These are phyloP conservation scores for Mycogone perniciosa DNA, from an alignment of 2,329 filamentous ascomycete genomes.

Conservation along the genomic window DNA sequence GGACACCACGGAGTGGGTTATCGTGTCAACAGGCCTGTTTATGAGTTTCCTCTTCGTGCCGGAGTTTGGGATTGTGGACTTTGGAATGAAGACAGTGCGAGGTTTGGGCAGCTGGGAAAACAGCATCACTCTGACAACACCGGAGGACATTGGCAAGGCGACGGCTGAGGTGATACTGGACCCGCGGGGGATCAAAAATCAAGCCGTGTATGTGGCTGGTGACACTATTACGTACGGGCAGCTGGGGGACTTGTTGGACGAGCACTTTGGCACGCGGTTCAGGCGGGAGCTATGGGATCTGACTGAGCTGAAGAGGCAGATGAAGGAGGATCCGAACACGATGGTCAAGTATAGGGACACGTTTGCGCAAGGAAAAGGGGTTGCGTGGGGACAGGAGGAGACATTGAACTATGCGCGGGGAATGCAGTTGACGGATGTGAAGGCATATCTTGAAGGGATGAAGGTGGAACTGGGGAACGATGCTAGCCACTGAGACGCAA, in stretches of 20 bases:
- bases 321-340: slow-evolving; percentile 38
- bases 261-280: slow-evolving; percentile 33
- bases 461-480: slow-evolving; percentile 11
- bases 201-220: slow-evolving; percentile 54
- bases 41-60: slow-evolving; percentile 62
- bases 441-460: slow-evolving; percentile 29
- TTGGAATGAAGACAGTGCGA: slow-evolving; percentile 34
- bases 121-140: slow-evolving; percentile 54
- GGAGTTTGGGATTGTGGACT: slow-evolving; percentile 57
- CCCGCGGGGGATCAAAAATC: slow-evolving; percentile 26
- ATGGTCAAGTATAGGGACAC: slow-evolving; percentile 56
- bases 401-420: slow-evolving; percentile 48
- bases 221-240: slow-evolving; percentile 54
- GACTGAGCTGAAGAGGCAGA: slow-evolving; percentile 36
- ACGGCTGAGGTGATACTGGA: slow-evolving; percentile 50
- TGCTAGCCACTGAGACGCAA: not conserved
- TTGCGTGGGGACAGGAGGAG: slow-evolving; percentile 48
- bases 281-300: slow-evolving; percentile 44
- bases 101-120: slow-evolving; percentile 58
- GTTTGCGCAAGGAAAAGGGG: slow-evolving; percentile 52
- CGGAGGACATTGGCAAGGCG: slow-evolving; percentile 56
- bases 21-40: slow-evolving; percentile 65
- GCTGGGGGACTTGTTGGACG: slow-evolving; percentile 48
- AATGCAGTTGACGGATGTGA: slow-evolving; percentile 39
- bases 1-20: slow-evolving; percentile 47